Evolutionary conservation across 2,329 filamentous ascomycete genomes (phyloP).

Genomic region (Fusarium tupiense): DNA sequence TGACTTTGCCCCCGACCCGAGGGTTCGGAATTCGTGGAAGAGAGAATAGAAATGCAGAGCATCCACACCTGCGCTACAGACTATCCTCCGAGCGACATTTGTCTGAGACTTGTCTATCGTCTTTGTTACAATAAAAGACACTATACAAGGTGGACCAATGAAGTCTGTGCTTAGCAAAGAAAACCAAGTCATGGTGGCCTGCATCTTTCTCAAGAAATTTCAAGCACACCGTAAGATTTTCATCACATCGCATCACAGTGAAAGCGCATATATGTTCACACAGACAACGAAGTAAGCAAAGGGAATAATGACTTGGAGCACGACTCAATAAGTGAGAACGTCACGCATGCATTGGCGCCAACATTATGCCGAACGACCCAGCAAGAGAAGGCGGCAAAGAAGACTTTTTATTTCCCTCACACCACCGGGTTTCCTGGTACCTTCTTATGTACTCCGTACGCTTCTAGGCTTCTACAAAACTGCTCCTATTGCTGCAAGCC

Average conservation of each 20-base stretch:
- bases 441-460: background rate
- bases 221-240: conserved; percentile 24
- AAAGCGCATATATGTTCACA: conserved; percentile 9
- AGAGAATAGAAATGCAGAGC: conserved; percentile 5
- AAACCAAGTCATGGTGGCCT: background rate
- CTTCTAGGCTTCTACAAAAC: background rate
- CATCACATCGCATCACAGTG: conserved; percentile 16
- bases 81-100: conserved; percentile 16
- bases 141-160: conserved; percentile 3
- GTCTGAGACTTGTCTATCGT: conserved; percentile 2
- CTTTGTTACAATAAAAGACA: conserved; percentile 8
- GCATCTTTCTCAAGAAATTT: background rate
- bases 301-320: background rate
- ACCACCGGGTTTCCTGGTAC: conserved; percentile 17
- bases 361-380: conserved; percentile 14
- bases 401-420: conserved; percentile 31
- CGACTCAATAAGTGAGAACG: conserved; percentile 21
- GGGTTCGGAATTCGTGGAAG: conserved; percentile 1
- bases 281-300: conserved; percentile 3
- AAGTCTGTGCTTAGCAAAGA: background rate
- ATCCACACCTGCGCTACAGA: background rate
- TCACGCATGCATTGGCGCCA: conserved; percentile 37
- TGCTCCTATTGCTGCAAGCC: conserved; percentile 24
- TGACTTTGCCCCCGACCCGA: conserved; percentile 13
- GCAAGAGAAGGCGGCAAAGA: conserved; percentile 26